phyloP scores from a whole-genome alignment of 2,329 filamentous ascomycete genomes.

The Escovopsis sp. region DNA sequence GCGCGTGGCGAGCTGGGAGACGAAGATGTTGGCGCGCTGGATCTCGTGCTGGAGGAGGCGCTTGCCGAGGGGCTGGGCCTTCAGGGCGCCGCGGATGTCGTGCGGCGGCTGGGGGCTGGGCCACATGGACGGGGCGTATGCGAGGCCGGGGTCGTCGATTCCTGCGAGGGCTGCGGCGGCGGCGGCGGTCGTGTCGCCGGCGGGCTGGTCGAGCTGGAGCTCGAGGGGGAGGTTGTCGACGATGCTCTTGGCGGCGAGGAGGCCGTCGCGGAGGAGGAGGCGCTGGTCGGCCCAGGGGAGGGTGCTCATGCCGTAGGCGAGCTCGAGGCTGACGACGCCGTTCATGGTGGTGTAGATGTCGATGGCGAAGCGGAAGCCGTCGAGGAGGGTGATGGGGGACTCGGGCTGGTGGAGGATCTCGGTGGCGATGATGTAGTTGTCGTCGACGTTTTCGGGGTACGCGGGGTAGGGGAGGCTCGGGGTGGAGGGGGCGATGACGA shows the following conservation, averaged over 20 bases:
- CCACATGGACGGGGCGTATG: slow-evolving; percentile 38
- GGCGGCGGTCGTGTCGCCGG: slow-evolving; percentile 21
- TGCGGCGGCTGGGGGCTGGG: slow-evolving; percentile 30
- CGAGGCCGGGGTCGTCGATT: slow-evolving; percentile 31
- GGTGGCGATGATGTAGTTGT: slow-evolving; percentile 60
- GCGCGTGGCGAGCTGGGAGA: slow-evolving; percentile 64
- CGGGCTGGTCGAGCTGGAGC: slow-evolving; percentile 39
- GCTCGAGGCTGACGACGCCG: slow-evolving; percentile 61
- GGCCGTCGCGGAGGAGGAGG: slow-evolving; percentile 53
- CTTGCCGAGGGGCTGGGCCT: slow-evolving; percentile 33
- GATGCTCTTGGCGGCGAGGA: slow-evolving; percentile 55
- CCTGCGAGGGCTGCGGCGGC: too few relatives aligned
- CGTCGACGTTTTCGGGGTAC: slow-evolving; percentile 68
- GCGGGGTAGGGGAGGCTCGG: slow-evolving; percentile 64
- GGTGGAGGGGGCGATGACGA: slow-evolving; percentile 64
- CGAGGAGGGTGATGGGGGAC: slow-evolving; percentile 53
- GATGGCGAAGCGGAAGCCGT: slow-evolving; percentile 69
- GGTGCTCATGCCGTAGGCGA: slow-evolving; percentile 66
- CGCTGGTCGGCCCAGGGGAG: slow-evolving; percentile 70
- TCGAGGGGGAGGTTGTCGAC: slow-evolving; percentile 55
- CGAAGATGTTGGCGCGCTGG: slow-evolving; percentile 81
- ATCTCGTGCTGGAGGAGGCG: slow-evolving; percentile 66
- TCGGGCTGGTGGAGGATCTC: slow-evolving; percentile 57
- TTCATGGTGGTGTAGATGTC: slow-evolving; percentile 72
- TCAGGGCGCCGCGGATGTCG: slow-evolving; percentile 36